These are phyloP conservation scores for Hirschioporus abietinus DNA, from an alignment of 768 basidiomycete species.

Conservation along the genomic window DNA sequence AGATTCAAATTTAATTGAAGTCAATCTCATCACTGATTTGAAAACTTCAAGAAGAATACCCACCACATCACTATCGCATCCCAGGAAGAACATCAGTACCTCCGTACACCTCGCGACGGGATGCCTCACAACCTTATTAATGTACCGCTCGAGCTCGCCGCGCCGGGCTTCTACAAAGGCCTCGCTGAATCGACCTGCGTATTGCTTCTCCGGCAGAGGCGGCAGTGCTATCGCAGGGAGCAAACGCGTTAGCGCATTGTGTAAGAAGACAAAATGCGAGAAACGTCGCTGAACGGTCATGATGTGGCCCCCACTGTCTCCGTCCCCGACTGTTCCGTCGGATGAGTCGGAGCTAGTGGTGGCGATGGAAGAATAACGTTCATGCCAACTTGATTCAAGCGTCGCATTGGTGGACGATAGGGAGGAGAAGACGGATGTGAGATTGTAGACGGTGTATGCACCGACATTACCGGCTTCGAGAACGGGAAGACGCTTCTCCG, in stretches of 20 bases:
- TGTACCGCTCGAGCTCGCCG: slow-evolving; percentile 77
- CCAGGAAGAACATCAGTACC: slow-evolving; percentile 72
- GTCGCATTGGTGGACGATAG: slow-evolving; percentile 18
- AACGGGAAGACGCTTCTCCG: slow-evolving; percentile 64
- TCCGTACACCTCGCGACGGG: slow-evolving; percentile 76
- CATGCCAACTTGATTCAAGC: slow-evolving; percentile 11
- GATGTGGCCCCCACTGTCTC: background rate
- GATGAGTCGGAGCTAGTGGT: background rate
- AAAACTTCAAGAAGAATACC: slow-evolving; percentile 22
- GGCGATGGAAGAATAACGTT: slow-evolving; percentile 2
- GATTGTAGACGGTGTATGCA: slow-evolving; percentile 68
- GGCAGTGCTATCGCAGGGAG: slow-evolving; percentile 77
- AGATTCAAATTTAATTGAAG: background rate
- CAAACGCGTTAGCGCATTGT: slow-evolving; percentile 60
- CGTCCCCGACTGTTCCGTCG: background rate
- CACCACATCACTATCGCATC: slow-evolving; percentile 71
- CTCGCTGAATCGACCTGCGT: slow-evolving; percentile 71
- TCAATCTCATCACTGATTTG: background rate
- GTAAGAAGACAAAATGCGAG: slow-evolving; percentile 78
- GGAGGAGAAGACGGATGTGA: slow-evolving; percentile 65
- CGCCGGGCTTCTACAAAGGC: slow-evolving; percentile 81
- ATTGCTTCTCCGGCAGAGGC: slow-evolving; percentile 81
- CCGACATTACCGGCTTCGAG: slow-evolving; percentile 38
- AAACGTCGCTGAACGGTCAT: slow-evolving; percentile 80
- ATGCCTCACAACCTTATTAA: slow-evolving; percentile 64